Evolutionary conservation across 1,284 basidiomycete species (phyloP).

Genomic region (Porogramme epimiltina): DNA sequence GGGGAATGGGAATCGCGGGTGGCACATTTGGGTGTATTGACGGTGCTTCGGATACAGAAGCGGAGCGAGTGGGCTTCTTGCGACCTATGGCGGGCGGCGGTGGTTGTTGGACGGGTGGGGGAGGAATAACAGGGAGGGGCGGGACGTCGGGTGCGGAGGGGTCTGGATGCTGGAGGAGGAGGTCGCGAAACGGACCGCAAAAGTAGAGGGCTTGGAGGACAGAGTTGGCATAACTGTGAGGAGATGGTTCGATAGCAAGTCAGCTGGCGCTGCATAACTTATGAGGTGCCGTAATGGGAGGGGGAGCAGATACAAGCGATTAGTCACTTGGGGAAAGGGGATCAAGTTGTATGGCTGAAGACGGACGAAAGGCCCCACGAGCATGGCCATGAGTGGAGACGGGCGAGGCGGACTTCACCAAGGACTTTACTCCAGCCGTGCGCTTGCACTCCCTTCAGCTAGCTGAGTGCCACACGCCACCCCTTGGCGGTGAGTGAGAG

Average conservation of each 20-base stretch:
- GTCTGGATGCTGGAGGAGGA: conserved; percentile 63
- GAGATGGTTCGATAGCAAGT: not conserved
- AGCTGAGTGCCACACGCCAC: too few relatives aligned
- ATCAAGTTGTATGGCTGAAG: too few relatives aligned
- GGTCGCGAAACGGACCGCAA: conserved; percentile 79
- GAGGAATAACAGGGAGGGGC: conserved; percentile 23
- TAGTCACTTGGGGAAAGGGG: too few relatives aligned
- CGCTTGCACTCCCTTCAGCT: too few relatives aligned
- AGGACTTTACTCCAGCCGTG: too few relatives aligned
- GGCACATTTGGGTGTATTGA: conserved; percentile 23
- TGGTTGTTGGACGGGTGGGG: conserved; percentile 46
- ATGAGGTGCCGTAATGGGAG: not conserved
- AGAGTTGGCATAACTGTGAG: conserved; percentile 90
- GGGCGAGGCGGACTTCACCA: too few relatives aligned
- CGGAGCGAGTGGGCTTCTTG: conserved; percentile 28
- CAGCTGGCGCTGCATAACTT: not conserved
- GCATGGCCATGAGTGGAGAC: too few relatives aligned
- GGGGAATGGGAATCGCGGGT: conserved; percentile 44
- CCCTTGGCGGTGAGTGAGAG: too few relatives aligned
- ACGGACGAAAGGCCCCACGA: too few relatives aligned
- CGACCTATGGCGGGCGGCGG: conserved; percentile 37
- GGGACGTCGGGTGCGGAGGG: conserved; percentile 38
- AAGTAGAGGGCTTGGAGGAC: conserved; percentile 95
- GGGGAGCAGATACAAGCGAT: not conserved
- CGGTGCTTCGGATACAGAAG: conserved; percentile 26